Evolutionary conservation across 352 stramenopile genomes (phyloP), one percentile per base, ranked within the genome.

Genomic region (Pythium rhizo-oryzae): DNA sequence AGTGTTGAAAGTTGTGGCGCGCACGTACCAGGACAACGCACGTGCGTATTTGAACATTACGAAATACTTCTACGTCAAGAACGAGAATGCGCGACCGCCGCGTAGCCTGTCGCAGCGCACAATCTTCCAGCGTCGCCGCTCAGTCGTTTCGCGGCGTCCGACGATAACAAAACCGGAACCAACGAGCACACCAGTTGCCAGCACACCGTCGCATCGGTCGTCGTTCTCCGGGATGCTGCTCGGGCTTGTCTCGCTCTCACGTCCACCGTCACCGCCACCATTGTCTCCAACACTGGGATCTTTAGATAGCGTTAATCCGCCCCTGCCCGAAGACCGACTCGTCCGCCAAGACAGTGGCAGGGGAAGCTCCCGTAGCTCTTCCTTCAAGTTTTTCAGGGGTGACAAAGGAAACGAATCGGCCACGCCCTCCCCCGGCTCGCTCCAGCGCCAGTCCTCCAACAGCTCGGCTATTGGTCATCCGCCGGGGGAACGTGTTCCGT

Each of bases 51-150:
- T 87, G 46, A 87, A 80, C 62, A 87, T 93, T 50, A 69, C 75
- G 6, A 93, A 89, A 62, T 90, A 90, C 41, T 81, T 92, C 25
- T 84, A 79, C 67, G 74, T 80, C 43, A 85, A 84, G 53, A 83
- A 82, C 24, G 81, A 87, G 9, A 68, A 71, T 21, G 41, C 50
- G 1, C 62, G 47, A 43, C 54, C 51, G 0, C 67, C 53, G 18
- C 46, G 55, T 8, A 74, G 67, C 21, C 41, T 65, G 2, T 59
- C 67, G 11, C 46, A 65, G 9, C 59, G 55, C 1, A 18, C 18
- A 4, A 59, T 55, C 1, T 39, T 61, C n/a, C 8, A 35, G 13
- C 21, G 18, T 16, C 43, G 13, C 8, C 15, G 43, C 15, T 12
- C 8, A 8, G 13, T 49, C 16, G 43, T 8, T 16, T 4, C 43